Evolutionary conservation across 805 yeast genomes (phyloP), one percentile per base, ranked within the genome.

Genomic region (Saccharomycopsis sp.): DNA sequence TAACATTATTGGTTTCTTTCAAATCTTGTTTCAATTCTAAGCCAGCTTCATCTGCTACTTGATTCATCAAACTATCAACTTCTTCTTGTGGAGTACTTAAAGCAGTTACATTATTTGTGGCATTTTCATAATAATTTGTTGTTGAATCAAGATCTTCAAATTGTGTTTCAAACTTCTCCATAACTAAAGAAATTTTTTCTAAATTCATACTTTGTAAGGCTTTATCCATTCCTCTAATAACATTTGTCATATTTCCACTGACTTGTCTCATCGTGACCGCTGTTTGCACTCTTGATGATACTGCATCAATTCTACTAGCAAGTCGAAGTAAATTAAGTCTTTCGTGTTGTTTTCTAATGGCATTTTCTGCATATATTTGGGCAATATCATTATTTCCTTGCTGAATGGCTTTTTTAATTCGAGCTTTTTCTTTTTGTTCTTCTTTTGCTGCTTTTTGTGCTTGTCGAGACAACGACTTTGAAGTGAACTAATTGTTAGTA

Each of bases 201-300:
- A 92, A 64, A 59, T 92, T 92, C 98, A 92, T 92, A 18, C 89
- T 79, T 53, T 85, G 92, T 63, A 92, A 71, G 1, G 98, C 98
- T 53, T 75, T 78, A 59, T 92, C 98, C 97, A 92, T 89, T 8
- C 96, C 96, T 54, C 70, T 76, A 43, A 94, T 92, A 10, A 89
- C 97, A 36, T 73, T 77, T 6, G 92, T 74, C 97, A 92, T 92
- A 51, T 87, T 88, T 2, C 88, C 87, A 0, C 95, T 85, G 9
- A 92, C 96, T 37, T 84, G 76, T 49, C 95, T 72, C 99, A 92
- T 92, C 0, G 97, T 89, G 5, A 92, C 96, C 0, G 98, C 98
- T 0, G 99, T 92, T 53, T 89, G 96, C 2, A 92, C 95, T 44
- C 98, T 64, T 3, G 94, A 80, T 0, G 97, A 94, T 19, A 92